These are phyloP conservation scores for Solanum megistacrolobum DNA, from an alignment of 257 asterid species.

Conservation along the genomic window DNA sequence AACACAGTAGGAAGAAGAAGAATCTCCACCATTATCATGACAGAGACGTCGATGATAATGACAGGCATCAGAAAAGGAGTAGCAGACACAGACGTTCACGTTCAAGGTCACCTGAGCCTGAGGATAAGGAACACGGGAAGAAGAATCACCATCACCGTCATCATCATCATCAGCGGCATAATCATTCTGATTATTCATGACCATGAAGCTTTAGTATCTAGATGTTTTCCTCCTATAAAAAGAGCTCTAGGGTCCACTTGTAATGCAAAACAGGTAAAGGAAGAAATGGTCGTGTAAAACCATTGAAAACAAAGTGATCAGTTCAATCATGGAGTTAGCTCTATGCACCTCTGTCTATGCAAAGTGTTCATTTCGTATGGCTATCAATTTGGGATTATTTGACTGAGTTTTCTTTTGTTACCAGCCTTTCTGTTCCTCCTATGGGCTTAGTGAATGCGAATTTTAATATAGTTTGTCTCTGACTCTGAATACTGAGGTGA, in stretches of 20 bases:
- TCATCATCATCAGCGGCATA: background rate
- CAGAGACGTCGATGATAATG: slow-evolving; percentile 10
- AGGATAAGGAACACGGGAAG: background rate
- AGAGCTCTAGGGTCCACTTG: background rate
- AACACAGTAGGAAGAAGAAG: background rate
- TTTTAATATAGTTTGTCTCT: background rate
- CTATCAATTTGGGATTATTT: background rate
- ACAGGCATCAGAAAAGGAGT: background rate
- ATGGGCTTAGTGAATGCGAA: background rate
- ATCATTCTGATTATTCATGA: slow-evolving; percentile 2
- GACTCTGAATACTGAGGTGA: background rate
- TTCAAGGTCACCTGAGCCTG: background rate
- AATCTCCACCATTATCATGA: background rate
- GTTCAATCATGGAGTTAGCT: background rate
- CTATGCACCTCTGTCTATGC: background rate
- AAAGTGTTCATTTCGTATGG: background rate
- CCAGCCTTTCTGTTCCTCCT: background rate
- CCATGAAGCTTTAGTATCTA: background rate
- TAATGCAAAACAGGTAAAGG: background rate
- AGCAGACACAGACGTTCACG: background rate
- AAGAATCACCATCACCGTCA: background rate
- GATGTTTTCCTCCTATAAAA: background rate
- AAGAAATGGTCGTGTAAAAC: background rate
- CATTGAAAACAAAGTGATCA: background rate
- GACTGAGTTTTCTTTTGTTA: background rate